Evolutionary conservation across 2,329 filamentous ascomycete species (phyloP).

Genomic region (Hypocrella siamensis): DNA sequence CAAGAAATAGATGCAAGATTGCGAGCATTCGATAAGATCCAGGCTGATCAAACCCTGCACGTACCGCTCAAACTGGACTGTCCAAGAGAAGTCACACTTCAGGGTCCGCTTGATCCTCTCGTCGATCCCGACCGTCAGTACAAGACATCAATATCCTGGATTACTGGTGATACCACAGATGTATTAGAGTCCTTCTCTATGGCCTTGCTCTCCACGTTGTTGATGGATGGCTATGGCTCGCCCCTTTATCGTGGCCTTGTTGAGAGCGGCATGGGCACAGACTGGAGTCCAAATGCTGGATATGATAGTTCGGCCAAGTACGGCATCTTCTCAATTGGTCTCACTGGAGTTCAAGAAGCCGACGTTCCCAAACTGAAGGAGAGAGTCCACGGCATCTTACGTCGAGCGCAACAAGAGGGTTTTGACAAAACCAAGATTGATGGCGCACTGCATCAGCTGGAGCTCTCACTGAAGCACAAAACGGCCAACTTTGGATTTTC

Average conservation of each 20-base stretch:
- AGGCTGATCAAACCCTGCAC: conserved; percentile 58
- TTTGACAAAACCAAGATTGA: conserved; percentile 87
- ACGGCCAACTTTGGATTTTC: conserved; percentile 89
- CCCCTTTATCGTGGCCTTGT: conserved; percentile 81
- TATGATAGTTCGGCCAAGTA: conserved; percentile 66
- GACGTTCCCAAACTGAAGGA: conserved; percentile 65
- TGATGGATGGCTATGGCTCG: conserved; percentile 91
- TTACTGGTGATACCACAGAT: conserved; percentile 69
- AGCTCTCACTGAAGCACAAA: conserved; percentile 90
- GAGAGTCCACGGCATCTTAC: conserved; percentile 57
- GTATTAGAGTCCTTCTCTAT: conserved; percentile 80
- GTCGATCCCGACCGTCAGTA: conserved; percentile 74
- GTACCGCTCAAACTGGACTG: conserved; percentile 58
- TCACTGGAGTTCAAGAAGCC: conserved; percentile 74
- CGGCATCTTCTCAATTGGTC: conserved; percentile 77
- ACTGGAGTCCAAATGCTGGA: conserved; percentile 89
- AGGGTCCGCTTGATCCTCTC: conserved; percentile 75
- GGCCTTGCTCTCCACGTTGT: conserved; percentile 62
- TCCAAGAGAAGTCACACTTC: conserved; percentile 52
- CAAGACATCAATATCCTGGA: conserved; percentile 90
- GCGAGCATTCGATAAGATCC: conserved; percentile 53
- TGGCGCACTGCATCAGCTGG: conserved; percentile 83
- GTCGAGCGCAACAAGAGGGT: conserved; percentile 54
- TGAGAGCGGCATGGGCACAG: conserved; percentile 76
- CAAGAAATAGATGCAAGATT: conserved; percentile 64